phyloP scores from a whole-genome alignment of 331 rosid species.

The Pyracantha coccinea region DNA sequence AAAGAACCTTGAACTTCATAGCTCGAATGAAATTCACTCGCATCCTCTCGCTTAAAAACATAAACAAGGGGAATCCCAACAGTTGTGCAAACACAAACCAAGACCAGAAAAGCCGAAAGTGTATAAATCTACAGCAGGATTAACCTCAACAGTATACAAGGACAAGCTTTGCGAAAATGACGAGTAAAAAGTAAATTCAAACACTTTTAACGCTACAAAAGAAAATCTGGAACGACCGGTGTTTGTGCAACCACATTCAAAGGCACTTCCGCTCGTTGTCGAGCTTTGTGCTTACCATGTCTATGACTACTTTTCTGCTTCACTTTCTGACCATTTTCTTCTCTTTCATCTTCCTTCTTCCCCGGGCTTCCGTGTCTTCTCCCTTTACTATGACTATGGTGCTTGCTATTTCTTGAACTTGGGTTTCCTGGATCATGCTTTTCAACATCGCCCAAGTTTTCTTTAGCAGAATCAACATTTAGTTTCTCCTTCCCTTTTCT shows the following conservation, averaged over 20 bases:
- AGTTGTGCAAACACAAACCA: constrained; percentile 14
- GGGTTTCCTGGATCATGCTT: constrained; percentile 33
- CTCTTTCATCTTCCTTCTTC: constrained; percentile 41
- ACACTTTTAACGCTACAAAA: constrained; percentile 42
- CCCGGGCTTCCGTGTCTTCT: constrained; percentile 48
- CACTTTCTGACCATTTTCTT: constrained; percentile 38
- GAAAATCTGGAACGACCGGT: constrained; percentile 82
- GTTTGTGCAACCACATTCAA: constrained; percentile 57
- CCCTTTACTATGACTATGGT: constrained; percentile 43
- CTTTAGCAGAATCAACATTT: constrained; percentile 32
- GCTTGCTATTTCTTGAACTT: constrained; percentile 50
- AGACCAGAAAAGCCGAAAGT: constrained; percentile 5
- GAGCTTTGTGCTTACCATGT: constrained; percentile 53
- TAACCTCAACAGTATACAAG: constrained; percentile 19
- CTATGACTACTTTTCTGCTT: constrained; percentile 55
- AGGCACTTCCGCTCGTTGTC: constrained; percentile 50
- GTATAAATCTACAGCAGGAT: constrained; percentile 36
- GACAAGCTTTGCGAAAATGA: constrained; percentile 8
- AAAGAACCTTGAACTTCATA: background rate
- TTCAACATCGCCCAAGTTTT: constrained; percentile 46
- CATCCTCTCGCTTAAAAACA: background rate
- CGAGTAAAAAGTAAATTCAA: constrained; percentile 13
- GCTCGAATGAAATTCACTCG: background rate
- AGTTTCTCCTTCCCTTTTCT: constrained; percentile 63
- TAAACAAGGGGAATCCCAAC: background rate